Base-by-base conservation (phyloP, 345 rosid species). In the Lepidium sativum region DNA sequence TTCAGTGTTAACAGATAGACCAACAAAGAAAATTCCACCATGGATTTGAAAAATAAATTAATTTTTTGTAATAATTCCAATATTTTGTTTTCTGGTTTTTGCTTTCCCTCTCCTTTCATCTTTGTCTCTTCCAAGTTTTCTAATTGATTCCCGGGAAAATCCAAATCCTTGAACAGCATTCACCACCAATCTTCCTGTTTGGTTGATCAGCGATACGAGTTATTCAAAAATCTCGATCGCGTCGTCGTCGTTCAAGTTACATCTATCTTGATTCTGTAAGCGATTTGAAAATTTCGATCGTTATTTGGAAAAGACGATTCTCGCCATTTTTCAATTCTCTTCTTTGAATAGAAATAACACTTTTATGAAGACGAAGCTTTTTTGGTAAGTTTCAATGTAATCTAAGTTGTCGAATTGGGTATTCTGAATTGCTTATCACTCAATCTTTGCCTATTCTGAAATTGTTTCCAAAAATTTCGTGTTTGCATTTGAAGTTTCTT, bases 91-190 rank as follows among this genome's bases (percentile, higher is more conserved):
- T 59, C 50, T 45, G 58, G 32, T 15, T 38, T 10, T 40, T 12
- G 44, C 38, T 40, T 59, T 59, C 60, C 72, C 38, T 59, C 66
- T 68, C 44, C 23, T 50, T 48, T 50, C 27, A 3, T 9, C 15
- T 32, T 40, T 27, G 31, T 50, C 18, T 49, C 57, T 18, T 17
- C 17, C 53, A 49, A 45, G 17, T 16, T 13, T 47, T 49, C 7
- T 7, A 21, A 18, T 35, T 2, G 48, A 50, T 64, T 27, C 23
- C 33, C 20, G 8, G 4, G 42, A 18, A 65, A 29, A 39, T 25
- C 16, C 17, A 65, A 65, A 12, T 27, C 8, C 2, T n/a, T 4
- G n/a, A 48, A 3, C 56, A 7, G 9, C 39, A 61, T 61, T 45
- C 32, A 5, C 13, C 42, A 7, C 65, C 18, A 10, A 45, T 61